Evolutionary conservation across 495 filamentous ascomycete genomes (phyloP), one percentile per base, ranked within the genome.

Genomic region (Penicillium cinerascens): DNA sequence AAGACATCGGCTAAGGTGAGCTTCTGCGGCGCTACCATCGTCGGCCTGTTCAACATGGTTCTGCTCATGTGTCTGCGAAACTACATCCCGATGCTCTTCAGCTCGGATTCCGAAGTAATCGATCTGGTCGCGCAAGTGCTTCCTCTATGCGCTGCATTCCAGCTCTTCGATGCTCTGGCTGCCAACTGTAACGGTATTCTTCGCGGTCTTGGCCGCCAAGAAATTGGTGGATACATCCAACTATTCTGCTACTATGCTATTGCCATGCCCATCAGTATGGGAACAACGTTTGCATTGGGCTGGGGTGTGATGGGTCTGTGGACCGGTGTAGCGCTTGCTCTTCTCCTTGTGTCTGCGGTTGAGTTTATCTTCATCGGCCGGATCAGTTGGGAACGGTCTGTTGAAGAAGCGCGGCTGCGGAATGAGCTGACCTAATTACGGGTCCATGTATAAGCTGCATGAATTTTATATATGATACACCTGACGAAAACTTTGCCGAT

Each of bases 211-310:
- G 91, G 92, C 3, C 79, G 87, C 29, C 92, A 96, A 65, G 84
- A 91, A 56, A 81, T 97, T 44, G 91, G 92, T 2, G 91, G 92
- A 4, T 96, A 91, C 65, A 83, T 92, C 25, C 91, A 89, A 58
- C 64, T 97, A 3, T 82, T 87, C 45, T 84, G 82, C 43, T 97
- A 96, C 70, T 97, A 97, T 71, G 69, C 78, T 4, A 76, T 96
- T 38, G 92, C 87, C 0, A 77, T 96, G 76, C 92, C 91, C 2
- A 81, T 96, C 35, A 91, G 87, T 41, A 86, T 93, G 61, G 82
- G 82, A 1, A 79, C 85, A 0, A 84, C 82, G 0, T 96, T 95
- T 64, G 82, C 78, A 0, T 68, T 91, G 15, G 70, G 75, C 36
- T 92, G 87, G 88, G 80, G 82, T 22, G 72, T 95, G 39, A 70